A percentile compares a stretch with the other conserved stretches of the same genome.
Evolutionary conservation across 2,329 filamentous ascomycete species (phyloP).

Genomic region (Trichoderma semiorbis): DNA sequence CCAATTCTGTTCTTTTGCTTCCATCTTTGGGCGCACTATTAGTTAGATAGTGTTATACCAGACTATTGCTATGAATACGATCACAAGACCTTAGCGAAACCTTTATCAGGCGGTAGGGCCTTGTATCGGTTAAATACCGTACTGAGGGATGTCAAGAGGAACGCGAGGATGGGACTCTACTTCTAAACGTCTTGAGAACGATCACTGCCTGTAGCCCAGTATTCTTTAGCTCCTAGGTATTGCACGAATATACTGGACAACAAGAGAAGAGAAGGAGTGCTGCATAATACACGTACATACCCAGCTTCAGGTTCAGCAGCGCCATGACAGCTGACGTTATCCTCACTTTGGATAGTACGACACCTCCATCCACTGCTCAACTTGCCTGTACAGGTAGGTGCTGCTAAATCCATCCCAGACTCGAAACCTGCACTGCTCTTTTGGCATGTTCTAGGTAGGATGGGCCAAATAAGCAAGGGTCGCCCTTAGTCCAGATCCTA

Average conservation of each 20-base stretch:
- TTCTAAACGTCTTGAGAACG: neutral
- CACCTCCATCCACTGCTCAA: neutral
- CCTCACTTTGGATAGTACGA: neutral
- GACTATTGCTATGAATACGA: neutral
- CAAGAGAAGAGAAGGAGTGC: neutral
- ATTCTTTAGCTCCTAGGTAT: neutral
- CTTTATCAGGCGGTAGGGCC: neutral
- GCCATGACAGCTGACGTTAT: neutral
- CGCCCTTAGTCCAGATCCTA: neutral
- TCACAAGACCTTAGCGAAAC: neutral
- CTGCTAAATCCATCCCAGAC: neutral
- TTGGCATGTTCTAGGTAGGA: neutral
- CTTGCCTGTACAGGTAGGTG: neutral
- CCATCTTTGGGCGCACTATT: neutral
- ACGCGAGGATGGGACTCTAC: neutral
- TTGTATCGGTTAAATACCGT: neutral
- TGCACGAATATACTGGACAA: neutral
- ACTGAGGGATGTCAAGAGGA: neutral
- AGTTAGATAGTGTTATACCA: neutral
- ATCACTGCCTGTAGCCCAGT: rapidly evolving
- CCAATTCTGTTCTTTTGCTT: too few relatives aligned
- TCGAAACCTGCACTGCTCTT: neutral
- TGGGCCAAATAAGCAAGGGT: neutral
- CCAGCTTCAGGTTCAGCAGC: neutral
- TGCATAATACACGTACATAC: neutral